A percentile compares a stretch with the other conserved stretches of the same genome.
Conservation (phyloP, 2,329 filamentous ascomycete species). For the Epichloe amarillans region DNA sequence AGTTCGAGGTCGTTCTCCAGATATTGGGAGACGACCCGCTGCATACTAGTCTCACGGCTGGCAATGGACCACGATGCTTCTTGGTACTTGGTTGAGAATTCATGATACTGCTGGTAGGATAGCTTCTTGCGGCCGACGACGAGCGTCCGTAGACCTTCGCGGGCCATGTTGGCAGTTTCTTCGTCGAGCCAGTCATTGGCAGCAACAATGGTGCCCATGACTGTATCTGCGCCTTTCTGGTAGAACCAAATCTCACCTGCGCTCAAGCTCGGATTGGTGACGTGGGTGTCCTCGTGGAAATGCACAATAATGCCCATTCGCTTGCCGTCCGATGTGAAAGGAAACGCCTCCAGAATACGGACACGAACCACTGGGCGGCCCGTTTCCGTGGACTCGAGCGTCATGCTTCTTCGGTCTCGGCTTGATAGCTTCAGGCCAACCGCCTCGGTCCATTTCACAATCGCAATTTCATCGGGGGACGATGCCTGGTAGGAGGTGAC, state of each 20-base stretch:
- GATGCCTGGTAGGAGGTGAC: constrained; percentile 89
- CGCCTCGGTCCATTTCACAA: constrained; percentile 87
- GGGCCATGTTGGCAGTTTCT: constrained; percentile 98
- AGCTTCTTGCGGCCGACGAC: constrained; percentile 89
- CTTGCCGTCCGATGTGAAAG: constrained; percentile 95
- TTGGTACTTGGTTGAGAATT: constrained; percentile 63
- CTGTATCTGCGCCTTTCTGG: constrained; percentile 94
- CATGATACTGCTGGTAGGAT: constrained; percentile 62
- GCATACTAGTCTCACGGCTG: constrained; percentile 70
- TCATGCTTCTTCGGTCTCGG: constrained; percentile 77
- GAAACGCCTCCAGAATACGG: constrained; percentile 84
- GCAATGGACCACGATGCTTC: constrained; percentile 70
- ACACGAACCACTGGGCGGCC: constrained; percentile 68
- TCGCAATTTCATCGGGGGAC: constrained; percentile 95
- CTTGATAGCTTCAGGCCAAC: constrained; percentile 76
- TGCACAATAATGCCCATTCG: constrained; percentile 95
- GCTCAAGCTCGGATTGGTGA: constrained; percentile 34
- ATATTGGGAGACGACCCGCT: constrained; percentile 62
- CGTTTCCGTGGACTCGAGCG: constrained; percentile 63
- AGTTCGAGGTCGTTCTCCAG: constrained; percentile 84
- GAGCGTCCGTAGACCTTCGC: constrained; percentile 84
- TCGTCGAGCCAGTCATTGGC: constrained; percentile 98
- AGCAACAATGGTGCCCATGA: constrained; percentile 92
- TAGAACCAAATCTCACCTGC: constrained; percentile 92
- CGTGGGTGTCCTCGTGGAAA: constrained; percentile 48